Percentiles rank a stretch among this genome's conserved stretches.
These are phyloP conservation scores for Crucihimalaya himalaica DNA, from an alignment of 345 rosid species.

Conservation along the genomic window DNA sequence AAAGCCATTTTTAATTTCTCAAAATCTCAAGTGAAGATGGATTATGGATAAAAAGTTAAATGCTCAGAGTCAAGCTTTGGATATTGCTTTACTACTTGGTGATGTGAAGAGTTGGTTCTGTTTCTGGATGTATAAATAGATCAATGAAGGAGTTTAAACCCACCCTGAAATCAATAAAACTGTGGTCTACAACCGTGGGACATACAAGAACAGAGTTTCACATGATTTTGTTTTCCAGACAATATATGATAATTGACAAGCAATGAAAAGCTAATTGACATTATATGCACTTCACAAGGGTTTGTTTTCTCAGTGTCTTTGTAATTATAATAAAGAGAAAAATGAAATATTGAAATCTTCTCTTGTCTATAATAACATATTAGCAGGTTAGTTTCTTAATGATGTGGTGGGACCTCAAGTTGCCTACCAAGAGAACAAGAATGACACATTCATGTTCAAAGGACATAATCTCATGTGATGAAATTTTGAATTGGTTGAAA, in stretches of 20 bases:
- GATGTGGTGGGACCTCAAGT: constrained; percentile 16
- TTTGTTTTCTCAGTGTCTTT: constrained; percentile 2
- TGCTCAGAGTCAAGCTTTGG: neutral
- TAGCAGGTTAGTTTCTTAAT: neutral
- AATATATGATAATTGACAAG: constrained; percentile 10
- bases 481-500: neutral
- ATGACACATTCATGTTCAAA: constrained; percentile 15
- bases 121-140: constrained; percentile 21
- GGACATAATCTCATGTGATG: constrained; percentile 17
- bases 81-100: constrained; percentile 11
- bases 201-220: constrained; percentile 19
- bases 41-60: neutral
- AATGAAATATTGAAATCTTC: neutral
- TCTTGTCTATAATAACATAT: neutral
- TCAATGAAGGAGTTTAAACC: constrained; percentile 4
- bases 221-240: constrained; percentile 18
- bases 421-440: constrained; percentile 27
- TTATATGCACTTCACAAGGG: constrained; percentile 23
- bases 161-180: neutral
- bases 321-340: too few species aligned
- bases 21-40: neutral
- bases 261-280: constrained; percentile 15
- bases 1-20: neutral
- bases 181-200: constrained; percentile 24
- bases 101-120: constrained; percentile 16